Evolutionary conservation across 225 moss, liverwort and hornwort genomes (phyloP).

Genomic region (Ulota crispa): DNA sequence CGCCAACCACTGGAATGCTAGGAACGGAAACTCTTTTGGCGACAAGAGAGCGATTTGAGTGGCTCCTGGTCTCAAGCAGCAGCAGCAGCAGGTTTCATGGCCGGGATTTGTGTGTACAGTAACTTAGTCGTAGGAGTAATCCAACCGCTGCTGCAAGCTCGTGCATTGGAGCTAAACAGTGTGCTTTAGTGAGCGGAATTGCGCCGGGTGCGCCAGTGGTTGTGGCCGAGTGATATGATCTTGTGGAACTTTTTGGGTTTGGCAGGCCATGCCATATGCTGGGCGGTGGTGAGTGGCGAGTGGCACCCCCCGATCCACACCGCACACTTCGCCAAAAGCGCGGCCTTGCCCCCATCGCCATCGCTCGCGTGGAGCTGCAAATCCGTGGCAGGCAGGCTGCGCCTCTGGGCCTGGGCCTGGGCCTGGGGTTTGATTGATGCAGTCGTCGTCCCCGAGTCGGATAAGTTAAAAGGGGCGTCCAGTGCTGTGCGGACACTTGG

Average conservation of each 20-base stretch:
- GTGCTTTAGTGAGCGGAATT: not conserved
- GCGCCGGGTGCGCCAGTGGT: not conserved
- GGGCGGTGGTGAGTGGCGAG: constrained; percentile 11
- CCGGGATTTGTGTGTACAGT: too few relatives aligned
- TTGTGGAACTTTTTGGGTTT: not conserved
- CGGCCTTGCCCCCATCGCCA: not conserved
- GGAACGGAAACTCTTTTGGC: too few relatives aligned
- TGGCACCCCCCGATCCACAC: not conserved
- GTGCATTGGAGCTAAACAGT: not conserved
- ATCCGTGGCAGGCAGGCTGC: not conserved
- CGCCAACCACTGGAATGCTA: not conserved
- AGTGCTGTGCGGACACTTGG: too few relatives aligned
- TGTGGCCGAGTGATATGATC: not conserved
- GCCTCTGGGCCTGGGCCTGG: too few relatives aligned
- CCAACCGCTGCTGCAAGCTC: not conserved
- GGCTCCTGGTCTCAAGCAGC: not conserved
- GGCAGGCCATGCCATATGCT: constrained; percentile 12
- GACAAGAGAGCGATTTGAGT: too few relatives aligned
- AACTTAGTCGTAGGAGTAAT: not conserved
- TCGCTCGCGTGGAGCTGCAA: not conserved
- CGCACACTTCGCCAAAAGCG: not conserved
- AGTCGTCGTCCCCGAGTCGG: not conserved
- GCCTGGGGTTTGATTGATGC: too few relatives aligned
- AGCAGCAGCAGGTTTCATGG: too few relatives aligned
- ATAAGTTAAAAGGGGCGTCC: too few relatives aligned